phyloP scores from a whole-genome alignment of 345 rosid genomes.

The Gossypium sturtianum region DNA sequence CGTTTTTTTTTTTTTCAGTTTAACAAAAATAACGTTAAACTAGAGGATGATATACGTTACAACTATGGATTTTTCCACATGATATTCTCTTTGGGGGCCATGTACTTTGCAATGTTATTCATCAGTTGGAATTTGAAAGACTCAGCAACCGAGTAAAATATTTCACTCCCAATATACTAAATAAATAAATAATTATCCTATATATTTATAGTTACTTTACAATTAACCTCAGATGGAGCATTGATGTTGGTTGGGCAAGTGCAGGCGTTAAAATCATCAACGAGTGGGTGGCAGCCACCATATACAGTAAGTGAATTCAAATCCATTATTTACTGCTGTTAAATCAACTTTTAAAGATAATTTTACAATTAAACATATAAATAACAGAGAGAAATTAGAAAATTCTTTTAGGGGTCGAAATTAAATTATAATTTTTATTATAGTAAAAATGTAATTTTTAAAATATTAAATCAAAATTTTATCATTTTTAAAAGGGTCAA shows the following conservation, averaged over 20 bases:
- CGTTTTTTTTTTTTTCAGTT: constrained; percentile 32
- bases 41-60: constrained; percentile 65
- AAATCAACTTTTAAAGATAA: no score
- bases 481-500: accelerated
- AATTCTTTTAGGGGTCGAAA: no score
- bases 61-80: constrained; percentile 78
- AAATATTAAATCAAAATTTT: no score
- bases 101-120: constrained; percentile 93
- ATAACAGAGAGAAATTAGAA: no score
- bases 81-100: constrained; percentile 80
- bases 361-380: no score
- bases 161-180: not conserved
- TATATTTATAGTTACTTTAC: not conserved
- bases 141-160: constrained; percentile 35
- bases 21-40: constrained; percentile 41
- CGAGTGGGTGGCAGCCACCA: constrained; percentile 77
- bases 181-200: not conserved
- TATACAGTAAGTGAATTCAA: constrained; percentile 54
- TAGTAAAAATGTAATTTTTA: no score
- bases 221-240: constrained; percentile 60
- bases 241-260: constrained; percentile 89
- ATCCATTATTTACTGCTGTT: not conserved
- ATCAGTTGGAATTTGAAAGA: constrained; percentile 73
- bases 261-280: constrained; percentile 84
- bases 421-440: no score